phyloP scores from a whole-genome alignment of 176 grass and related monocot genomes.

The Zizania latifolia region DNA sequence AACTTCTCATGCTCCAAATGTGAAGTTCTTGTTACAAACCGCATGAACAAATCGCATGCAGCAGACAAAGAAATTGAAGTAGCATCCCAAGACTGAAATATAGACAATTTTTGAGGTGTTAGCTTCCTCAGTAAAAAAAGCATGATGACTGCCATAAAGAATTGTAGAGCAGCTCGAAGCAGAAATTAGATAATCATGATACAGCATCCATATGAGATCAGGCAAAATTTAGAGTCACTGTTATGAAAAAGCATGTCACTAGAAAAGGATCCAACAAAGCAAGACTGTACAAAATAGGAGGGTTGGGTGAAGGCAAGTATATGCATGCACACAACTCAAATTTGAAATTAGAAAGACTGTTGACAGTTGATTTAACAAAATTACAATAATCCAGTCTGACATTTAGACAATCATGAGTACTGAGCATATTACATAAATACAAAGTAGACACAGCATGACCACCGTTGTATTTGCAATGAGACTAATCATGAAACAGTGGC shows the following conservation, averaged over 20 bases:
- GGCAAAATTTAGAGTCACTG: not conserved
- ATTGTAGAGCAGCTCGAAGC: not conserved
- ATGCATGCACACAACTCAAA: not conserved
- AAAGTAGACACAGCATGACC: not conserved
- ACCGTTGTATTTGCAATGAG: not conserved
- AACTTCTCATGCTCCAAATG: conserved; percentile 93
- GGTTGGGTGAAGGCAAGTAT: not conserved
- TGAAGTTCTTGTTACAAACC: conserved; percentile 93
- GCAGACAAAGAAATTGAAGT: conserved; percentile 93
- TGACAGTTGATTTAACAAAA: not conserved
- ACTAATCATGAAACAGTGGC: not conserved
- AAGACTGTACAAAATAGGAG: not conserved
- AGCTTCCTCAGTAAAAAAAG: not conserved
- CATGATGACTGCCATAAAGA: not conserved
- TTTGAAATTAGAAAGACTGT: not conserved
- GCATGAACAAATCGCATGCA: conserved; percentile 93
- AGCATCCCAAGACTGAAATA: conserved; percentile 82
- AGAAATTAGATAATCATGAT: not conserved
- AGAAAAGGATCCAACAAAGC: not conserved
- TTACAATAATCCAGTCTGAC: not conserved
- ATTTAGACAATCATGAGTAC: not conserved
- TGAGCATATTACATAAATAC: not conserved
- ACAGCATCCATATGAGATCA: not conserved
- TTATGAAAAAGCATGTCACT: not conserved
- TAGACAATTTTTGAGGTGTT: not conserved